Evolutionary conservation across 2,329 filamentous ascomycete species (phyloP).

Genomic region (Phyllosticta paracitricarpa): DNA sequence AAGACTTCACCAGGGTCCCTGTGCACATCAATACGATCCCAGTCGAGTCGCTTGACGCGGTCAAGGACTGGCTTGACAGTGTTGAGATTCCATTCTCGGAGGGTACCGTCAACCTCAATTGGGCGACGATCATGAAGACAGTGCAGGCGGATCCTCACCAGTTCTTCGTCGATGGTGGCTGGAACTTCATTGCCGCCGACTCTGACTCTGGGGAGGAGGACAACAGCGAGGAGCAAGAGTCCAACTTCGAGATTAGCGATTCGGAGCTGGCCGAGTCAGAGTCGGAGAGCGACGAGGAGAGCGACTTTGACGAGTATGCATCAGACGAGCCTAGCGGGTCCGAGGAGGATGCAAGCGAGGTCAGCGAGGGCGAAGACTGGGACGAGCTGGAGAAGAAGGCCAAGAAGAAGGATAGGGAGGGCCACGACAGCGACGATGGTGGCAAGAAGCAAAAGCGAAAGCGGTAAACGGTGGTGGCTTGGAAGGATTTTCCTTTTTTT

Average conservation of each 20-base stretch:
- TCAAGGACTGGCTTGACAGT: constrained; percentile 96
- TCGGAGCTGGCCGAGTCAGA: constrained; percentile 64
- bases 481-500: not conserved
- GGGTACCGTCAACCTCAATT: constrained; percentile 94
- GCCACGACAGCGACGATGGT: constrained; percentile 47
- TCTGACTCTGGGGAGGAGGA: constrained; percentile 74
- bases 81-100: constrained; percentile 92
- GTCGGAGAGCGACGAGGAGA: constrained; percentile 77
- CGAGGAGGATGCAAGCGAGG: constrained; percentile 50
- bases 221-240: constrained; percentile 78
- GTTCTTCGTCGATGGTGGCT: constrained; percentile 92
- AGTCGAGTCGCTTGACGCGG: constrained; percentile 84
- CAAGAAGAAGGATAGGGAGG: constrained; percentile 51
- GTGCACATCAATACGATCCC: constrained; percentile 97
- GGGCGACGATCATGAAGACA: constrained; percentile 99
- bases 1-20: constrained; percentile 84
- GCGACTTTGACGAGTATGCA: constrained; percentile 86
- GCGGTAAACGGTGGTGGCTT: constrained; percentile 39
- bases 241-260: constrained; percentile 82
- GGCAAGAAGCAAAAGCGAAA: constrained; percentile 76
- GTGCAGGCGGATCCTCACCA: constrained; percentile 86
- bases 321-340: constrained; percentile 59
- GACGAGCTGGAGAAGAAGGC: constrained; percentile 89
- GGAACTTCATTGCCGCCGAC: constrained; percentile 83
- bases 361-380: constrained; percentile 74